Evolutionary conservation across 345 rosid genomes (phyloP), one percentile per base, ranked within the genome.

Genomic region (Eucalyptus virginea): DNA sequence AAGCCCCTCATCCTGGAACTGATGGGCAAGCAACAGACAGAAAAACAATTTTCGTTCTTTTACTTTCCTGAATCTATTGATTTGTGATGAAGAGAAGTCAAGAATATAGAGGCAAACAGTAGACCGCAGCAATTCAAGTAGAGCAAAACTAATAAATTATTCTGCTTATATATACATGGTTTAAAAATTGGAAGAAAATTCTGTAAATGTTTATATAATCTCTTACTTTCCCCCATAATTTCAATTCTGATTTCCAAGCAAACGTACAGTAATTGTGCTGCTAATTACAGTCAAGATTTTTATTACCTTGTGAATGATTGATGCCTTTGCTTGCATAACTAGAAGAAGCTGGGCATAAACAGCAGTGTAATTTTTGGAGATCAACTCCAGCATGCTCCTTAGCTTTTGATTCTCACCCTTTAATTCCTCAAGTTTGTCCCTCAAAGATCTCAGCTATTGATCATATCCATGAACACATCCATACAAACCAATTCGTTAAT

Each of bases 361-460:
- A 23, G 86, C 87, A 58, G 51, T 15, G 49, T 88, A 90, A 45
- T 58, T 87, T 56, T 50, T 80, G 60, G 80, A 69, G 21, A 83
- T 52, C 58, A 26, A 32, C 23, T 87, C 88, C 81, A 90, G 52
- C 86, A 60, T 90, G 77, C 47, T 47, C 86, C 88, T 81, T 60
- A 88, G 87, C 28, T 88, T 60, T 54, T 80, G 83, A 52, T 90
- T 90, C 86, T 90, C 91, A 12, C 87, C 89, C 87, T 87, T 90
- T 40, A 87, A 65, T 87, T 88, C 88, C 87, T 87, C 86, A 28
- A 90, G 42, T 30, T 50, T 77, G 42, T 34, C 21, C 50, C 77
- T 81, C 52, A 90, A 49, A 49, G 28, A 67, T 45, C 60, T 90
- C 90, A 88, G 23, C 69, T 60, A 62, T 69, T 47, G 69, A 42